Percentiles rank a stretch among this genome's conserved stretches.
phyloP scores from a whole-genome alignment of 257 asterid genomes.

The Solanum pennellii region DNA sequence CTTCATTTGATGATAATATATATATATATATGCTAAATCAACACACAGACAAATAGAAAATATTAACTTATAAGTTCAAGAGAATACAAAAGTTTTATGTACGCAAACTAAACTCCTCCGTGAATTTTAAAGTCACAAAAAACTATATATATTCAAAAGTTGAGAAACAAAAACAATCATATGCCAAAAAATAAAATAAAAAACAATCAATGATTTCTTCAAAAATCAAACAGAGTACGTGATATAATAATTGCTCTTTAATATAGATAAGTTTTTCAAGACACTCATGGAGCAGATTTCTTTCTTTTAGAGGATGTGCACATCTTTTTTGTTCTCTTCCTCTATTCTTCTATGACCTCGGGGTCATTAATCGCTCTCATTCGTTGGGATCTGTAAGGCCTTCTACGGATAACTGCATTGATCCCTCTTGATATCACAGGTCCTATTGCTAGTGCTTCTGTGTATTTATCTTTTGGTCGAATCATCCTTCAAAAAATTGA shows the following conservation, averaged over 20 bases:
- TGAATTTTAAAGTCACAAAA: no score
- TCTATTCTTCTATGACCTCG: not conserved
- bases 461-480: not conserved
- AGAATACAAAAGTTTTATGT: not conserved
- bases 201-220: no score
- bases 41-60: no score
- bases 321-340: not conserved
- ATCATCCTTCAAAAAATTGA: not conserved
- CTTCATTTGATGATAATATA: no score
- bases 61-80: no score
- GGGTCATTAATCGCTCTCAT: not conserved
- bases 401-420: not conserved
- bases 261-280: not conserved
- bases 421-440: not conserved
- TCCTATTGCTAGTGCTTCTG: not conserved
- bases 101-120: not conserved
- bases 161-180: no score
- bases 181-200: not conserved
- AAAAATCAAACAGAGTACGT: no score
- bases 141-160: no score
- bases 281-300: not conserved
- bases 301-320: not conserved
- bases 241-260: not conserved
- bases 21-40: no score
- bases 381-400: not conserved